Conservation (phyloP, 2,329 filamentous ascomycete genomes). For the Gremmenia infestans region DNA sequence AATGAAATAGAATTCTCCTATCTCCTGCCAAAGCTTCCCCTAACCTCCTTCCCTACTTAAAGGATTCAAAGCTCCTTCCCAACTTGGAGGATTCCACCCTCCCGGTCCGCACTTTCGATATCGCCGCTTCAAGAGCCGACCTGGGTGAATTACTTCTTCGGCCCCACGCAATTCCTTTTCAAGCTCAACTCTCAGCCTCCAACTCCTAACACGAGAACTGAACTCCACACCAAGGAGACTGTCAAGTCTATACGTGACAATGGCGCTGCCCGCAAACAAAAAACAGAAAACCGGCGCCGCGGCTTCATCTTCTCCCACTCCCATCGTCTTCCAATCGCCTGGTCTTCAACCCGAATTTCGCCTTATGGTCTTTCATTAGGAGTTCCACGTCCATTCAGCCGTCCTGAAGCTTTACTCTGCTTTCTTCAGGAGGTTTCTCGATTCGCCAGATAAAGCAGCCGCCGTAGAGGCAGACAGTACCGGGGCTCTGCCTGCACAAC, state of each 20-base stretch:
- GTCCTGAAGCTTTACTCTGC: conserved; percentile 3
- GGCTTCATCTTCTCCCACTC: neutral
- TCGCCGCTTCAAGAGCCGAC: too few species aligned
- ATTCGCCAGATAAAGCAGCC: neutral
- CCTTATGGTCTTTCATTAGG: neutral
- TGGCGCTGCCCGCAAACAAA: neutral
- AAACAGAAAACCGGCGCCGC: neutral
- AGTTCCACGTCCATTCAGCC: conserved; percentile 6
- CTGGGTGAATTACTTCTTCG: too few species aligned
- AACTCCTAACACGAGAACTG: too few species aligned
- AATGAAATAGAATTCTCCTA: too few species aligned
- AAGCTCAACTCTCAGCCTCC: too few species aligned
- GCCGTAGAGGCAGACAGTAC: neutral
- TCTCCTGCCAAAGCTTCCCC: too few species aligned
- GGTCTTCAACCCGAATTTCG: neutral
- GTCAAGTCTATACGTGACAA: neutral
- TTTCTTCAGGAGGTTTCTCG: conserved; percentile 3
- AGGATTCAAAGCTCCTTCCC: too few species aligned
- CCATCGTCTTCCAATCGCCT: neutral
- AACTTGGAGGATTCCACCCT: too few species aligned
- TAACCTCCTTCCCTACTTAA: too few species aligned
- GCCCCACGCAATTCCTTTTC: too few species aligned
- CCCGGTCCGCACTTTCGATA: too few species aligned
- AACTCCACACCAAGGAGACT: too few species aligned
- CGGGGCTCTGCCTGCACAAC: neutral